Conservation (phyloP, 257 asterid species). For the Knoxia roxburghii region DNA sequence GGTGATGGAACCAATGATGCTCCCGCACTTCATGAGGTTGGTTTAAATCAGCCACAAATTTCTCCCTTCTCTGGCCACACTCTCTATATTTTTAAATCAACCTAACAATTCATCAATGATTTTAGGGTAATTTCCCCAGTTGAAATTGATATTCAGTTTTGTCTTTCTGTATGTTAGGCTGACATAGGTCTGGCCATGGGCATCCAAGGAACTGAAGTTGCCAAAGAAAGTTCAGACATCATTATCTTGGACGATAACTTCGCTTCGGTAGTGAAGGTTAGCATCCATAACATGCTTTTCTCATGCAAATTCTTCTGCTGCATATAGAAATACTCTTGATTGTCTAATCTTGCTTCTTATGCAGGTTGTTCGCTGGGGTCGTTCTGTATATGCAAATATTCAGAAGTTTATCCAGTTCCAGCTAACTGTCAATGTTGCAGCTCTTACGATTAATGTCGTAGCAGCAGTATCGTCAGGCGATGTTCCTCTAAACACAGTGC, state of each 20-base stretch:
- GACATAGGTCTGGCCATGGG: conserved; percentile 98
- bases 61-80: neutral
- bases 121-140: neutral
- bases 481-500: conserved; percentile 89
- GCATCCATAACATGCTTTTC: conserved; percentile 17
- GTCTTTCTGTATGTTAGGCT: conserved; percentile 46
- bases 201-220: conserved; percentile 96
- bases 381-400: conserved; percentile 92
- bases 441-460: conserved; percentile 73
- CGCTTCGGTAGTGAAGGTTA: conserved; percentile 86
- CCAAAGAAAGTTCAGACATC: conserved; percentile 97
- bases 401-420: conserved; percentile 97
- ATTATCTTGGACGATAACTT: conserved; percentile 88
- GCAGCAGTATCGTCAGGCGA: conserved; percentile 86
- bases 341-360: conserved; percentile 12
- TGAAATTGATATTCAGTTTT: conserved; percentile 13
- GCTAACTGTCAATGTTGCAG: conserved; percentile 97
- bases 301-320: neutral
- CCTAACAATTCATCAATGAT: neutral
- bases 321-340: neutral
- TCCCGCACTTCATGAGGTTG: conserved; percentile 96
- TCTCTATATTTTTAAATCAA: neutral
- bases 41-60: neutral
- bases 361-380: conserved; percentile 99
- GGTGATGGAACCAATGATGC: conserved; percentile 99